Base-by-base conservation (phyloP, 1,284 basidiomycete genomes). In the Blastosporella zonata region DNA sequence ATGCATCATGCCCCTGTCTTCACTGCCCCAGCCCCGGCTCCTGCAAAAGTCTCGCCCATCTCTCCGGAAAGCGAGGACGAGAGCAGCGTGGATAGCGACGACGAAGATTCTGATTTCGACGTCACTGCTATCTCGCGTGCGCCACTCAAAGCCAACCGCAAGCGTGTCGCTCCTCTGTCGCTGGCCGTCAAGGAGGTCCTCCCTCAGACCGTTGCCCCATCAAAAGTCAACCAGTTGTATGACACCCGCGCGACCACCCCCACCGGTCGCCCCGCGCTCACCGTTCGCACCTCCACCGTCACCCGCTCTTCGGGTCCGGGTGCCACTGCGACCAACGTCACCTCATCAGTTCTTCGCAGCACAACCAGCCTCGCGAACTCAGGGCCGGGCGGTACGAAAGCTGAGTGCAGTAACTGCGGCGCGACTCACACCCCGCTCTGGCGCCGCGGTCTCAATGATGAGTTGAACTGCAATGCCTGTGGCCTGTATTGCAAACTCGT, bases 381-480 rank as follows among this genome's bases (percentile, higher is more conserved):
- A 6, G 72, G 69, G 2, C 86, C 86, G 1, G 84, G 84, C n/a
- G 85, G 87, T 33, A 83, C 86, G 53, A 90, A 90, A 68, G 85
- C 85, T 8, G 88, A 90, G 59, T 90, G 87, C 59, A 83, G 82
- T 10, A 90, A 90, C 66, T 90, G 87, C 58, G 87, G 88, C 25
- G 87, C 88, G 3, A 90, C 86, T 0, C 87, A 89, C 58, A 90
- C 88, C 0, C 87, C 87, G 12, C 75, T 90, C 22, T 91, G 88
- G 87, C 72, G 88, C 27, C 75, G 87, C 7, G 88, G 88, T 0
- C 67, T 90, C 56, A 90, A 90, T 56, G 87, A 90, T 57, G 88
- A 91, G 69, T 65, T 90, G 49, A 90, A 91, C 59, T 90, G 88
- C 63, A 90, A 90, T 55, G 87, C 86, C 0, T 90, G 87, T 57